Percentiles rank a stretch among this genome's conserved stretches.
Conservation (phyloP, 345 rosid genomes). For the Populus euphratica region DNA sequence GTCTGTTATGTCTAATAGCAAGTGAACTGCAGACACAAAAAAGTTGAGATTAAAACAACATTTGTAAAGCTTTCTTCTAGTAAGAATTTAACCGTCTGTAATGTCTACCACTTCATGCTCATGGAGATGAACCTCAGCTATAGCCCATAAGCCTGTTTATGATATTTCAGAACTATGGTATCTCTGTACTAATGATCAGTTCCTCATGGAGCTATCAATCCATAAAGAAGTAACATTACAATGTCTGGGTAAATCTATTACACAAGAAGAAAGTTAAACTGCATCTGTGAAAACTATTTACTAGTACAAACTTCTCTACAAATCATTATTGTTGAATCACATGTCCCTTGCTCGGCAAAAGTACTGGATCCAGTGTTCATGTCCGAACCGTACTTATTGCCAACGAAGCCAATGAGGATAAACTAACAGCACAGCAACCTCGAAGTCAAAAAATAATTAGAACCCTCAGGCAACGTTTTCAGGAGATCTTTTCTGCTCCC, state of each 20-base stretch:
- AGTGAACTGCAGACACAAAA: too few relatives aligned
- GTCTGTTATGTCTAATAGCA: too few relatives aligned
- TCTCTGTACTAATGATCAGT: not conserved
- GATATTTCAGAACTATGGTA: too few relatives aligned
- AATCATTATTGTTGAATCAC: not conserved
- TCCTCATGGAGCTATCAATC: not conserved
- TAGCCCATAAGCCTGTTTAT: too few relatives aligned
- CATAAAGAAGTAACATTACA: not conserved
- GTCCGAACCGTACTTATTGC: not conserved
- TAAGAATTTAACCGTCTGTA: too few relatives aligned
- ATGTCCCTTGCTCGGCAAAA: not conserved
- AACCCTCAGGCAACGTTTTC: conserved; percentile 30
- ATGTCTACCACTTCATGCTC: too few relatives aligned
- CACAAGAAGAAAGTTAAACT: not conserved
- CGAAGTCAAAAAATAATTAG: not conserved
- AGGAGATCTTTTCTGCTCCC: conserved; percentile 23
- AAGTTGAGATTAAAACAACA: too few relatives aligned
- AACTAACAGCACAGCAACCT: not conserved
- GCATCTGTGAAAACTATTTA: not conserved
- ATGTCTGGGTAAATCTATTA: not conserved
- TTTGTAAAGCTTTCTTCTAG: too few relatives aligned
- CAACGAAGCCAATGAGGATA: not conserved
- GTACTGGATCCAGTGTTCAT: not conserved
- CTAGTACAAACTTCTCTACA: not conserved
- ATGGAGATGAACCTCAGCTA: too few relatives aligned